A percentile compares a stretch with the other conserved stretches of the same genome.
Evolutionary conservation across 306 rosid genomes (phyloP).

Genomic region (Urtica urens): DNA sequence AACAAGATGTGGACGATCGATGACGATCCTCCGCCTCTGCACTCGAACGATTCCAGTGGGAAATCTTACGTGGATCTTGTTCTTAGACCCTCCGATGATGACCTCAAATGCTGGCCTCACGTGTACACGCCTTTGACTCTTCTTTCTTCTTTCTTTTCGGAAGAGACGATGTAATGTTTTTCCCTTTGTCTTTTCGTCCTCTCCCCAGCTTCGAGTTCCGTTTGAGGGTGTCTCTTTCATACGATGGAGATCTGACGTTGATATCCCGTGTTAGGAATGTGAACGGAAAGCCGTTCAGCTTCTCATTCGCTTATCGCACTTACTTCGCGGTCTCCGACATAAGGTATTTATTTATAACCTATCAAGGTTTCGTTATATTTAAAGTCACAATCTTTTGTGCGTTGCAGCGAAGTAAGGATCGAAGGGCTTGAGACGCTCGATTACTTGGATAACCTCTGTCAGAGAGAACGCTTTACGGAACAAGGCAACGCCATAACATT

Average conservation of each 20-base stretch:
- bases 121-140: slow-evolving; percentile 20
- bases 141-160: neutral
- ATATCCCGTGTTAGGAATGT: slow-evolving; percentile 69
- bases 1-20: slow-evolving; percentile 79
- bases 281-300: slow-evolving; percentile 70
- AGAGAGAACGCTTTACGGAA: slow-evolving; percentile 79
- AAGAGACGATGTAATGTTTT: too few species aligned
- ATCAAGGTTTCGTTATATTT: neutral
- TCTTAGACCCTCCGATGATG: slow-evolving; percentile 75
- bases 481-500: slow-evolving; percentile 92
- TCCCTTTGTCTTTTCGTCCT: neutral
- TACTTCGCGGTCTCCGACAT: slow-evolving; percentile 76
- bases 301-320: slow-evolving; percentile 86
- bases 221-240: slow-evolving; percentile 60
- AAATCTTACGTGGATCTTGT: slow-evolving; percentile 60
- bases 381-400: neutral
- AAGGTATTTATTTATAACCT: slow-evolving; percentile 31
- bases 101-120: slow-evolving; percentile 70
- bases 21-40: slow-evolving; percentile 52
- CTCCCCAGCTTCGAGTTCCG: slow-evolving; percentile 75
- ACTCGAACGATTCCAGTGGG: slow-evolving; percentile 36
- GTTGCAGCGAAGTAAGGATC: slow-evolving; percentile 69
- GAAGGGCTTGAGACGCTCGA: slow-evolving; percentile 92
- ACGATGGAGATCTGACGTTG: slow-evolving; percentile 50
- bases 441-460: slow-evolving; percentile 69